phyloP scores from a whole-genome alignment of 495 filamentous ascomycete species.

The Cryomyces minteri region DNA sequence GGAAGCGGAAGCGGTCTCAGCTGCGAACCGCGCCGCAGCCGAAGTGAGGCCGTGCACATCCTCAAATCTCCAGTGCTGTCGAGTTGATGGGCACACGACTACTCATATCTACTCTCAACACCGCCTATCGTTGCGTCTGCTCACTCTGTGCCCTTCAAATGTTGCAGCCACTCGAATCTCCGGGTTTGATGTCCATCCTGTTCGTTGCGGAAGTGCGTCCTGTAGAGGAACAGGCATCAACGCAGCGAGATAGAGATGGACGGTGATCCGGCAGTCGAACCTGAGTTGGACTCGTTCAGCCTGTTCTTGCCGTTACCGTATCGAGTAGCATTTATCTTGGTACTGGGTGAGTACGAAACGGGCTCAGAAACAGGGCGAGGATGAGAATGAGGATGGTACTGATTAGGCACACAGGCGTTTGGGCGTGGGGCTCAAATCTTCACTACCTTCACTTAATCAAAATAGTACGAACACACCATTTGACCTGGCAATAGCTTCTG shows the following conservation, averaged over 20 bases:
- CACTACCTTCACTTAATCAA: constrained; percentile 55
- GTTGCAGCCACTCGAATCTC: no score
- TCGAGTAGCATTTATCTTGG: constrained; percentile 58
- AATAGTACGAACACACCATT: constrained; percentile 34
- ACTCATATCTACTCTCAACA: no score
- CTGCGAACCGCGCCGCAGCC: no score
- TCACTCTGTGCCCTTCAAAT: no score
- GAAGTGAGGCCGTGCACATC: no score
- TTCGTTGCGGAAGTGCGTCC: no score
- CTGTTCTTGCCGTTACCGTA: constrained; percentile 71
- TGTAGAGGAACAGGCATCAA: no score
- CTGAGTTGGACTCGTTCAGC: constrained; percentile 71
- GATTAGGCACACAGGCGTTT: constrained; percentile 41
- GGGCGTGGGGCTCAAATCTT: constrained; percentile 80
- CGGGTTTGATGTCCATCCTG: no score
- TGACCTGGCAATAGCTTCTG: not conserved
- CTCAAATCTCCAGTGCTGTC: no score
- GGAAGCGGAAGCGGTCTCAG: no score
- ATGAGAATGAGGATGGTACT: constrained; percentile 1
- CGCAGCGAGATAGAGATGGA: constrained; percentile 30
- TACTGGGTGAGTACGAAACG: constrained; percentile 43
- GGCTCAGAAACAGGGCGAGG: not conserved
- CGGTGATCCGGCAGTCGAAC: constrained; percentile 61
- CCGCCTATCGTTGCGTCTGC: no score
- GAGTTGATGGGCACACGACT: no score